A percentile compares a stretch with the other conserved stretches of the same genome.
These are phyloP conservation scores for Malus sieversii DNA, from an alignment of 306 rosid genomes.

Conservation along the genomic window DNA sequence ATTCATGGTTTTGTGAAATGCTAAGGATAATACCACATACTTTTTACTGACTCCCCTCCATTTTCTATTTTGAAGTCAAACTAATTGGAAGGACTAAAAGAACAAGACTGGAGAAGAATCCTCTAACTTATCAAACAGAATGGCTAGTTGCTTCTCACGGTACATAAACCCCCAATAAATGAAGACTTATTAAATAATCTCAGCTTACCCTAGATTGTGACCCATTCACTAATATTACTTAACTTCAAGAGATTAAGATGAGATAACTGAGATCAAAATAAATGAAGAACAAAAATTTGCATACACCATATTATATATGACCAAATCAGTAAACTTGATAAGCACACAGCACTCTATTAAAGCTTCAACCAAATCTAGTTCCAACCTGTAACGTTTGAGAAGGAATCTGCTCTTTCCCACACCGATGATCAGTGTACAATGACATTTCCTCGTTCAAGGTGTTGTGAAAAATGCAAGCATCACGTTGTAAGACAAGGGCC, in stretches of 20 bases:
- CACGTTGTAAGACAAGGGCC: constrained; percentile 85
- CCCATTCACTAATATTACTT: background rate
- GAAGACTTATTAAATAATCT: background rate
- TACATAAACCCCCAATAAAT: background rate
- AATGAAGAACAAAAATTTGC: background rate
- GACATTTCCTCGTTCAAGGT: constrained; percentile 84
- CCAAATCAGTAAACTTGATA: constrained; percentile 4
- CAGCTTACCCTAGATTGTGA: background rate
- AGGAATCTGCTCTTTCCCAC: constrained; percentile 91
- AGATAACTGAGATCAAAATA: background rate
- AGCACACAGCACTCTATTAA: background rate
- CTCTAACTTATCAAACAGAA: background rate
- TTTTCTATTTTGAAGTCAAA: background rate
- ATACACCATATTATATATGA: background rate
- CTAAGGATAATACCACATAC: background rate
- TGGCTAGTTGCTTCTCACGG: background rate
- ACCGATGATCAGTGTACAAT: constrained; percentile 76
- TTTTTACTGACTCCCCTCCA: background rate
- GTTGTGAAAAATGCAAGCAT: constrained; percentile 87
- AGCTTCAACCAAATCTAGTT: constrained; percentile 10
- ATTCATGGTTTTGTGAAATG: background rate
- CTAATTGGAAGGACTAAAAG: background rate
- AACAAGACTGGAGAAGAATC: background rate
- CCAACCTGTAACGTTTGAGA: constrained; percentile 84
- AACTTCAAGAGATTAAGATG: background rate